Evolutionary conservation across 352 stramenopile genomes (phyloP).

Genomic region (Phytophthora megakarya): DNA sequence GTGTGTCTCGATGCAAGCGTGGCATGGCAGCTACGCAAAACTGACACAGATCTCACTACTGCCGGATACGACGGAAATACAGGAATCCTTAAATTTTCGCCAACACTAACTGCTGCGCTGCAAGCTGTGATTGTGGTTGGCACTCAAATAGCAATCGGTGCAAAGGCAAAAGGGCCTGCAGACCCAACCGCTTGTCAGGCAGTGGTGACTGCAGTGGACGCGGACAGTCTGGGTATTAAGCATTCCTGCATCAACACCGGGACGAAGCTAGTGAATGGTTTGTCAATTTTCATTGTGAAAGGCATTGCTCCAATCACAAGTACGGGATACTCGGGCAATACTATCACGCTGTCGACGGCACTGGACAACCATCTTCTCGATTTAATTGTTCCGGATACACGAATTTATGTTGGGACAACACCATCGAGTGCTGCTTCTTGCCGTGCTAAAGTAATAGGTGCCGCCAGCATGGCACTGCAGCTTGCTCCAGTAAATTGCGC

Average conservation of each 20-base stretch:
- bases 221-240: slow-evolving; percentile 26
- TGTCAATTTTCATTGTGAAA: slow-evolving; percentile 27
- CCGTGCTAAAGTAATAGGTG: slow-evolving; percentile 19
- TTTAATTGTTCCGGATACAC: slow-evolving; percentile 27
- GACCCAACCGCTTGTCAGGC: slow-evolving; percentile 30
- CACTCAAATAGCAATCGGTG: slow-evolving; percentile 50
- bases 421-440: slow-evolving; percentile 28
- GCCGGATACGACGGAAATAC: slow-evolving; percentile 35
- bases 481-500: slow-evolving; percentile 32
- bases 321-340: slow-evolving; percentile 1
- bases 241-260: slow-evolving; percentile 24
- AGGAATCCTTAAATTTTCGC: slow-evolving; percentile 47
- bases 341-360: slow-evolving; percentile 25
- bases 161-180: slow-evolving; percentile 25
- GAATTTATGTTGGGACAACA: slow-evolving; percentile 30
- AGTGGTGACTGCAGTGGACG: slow-evolving; percentile 19
- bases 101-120: slow-evolving; percentile 32
- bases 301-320: slow-evolving; percentile 26
- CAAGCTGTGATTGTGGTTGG: slow-evolving; percentile 36
- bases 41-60: slow-evolving; percentile 37
- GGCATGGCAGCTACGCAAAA: slow-evolving; percentile 49
- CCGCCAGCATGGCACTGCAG: slow-evolving; percentile 18
- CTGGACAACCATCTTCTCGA: slow-evolving; percentile 28
- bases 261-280: slow-evolving; percentile 11
- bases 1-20: slow-evolving; percentile 71